A percentile compares a stretch with the other conserved stretches of the same genome.
These are phyloP conservation scores for Babesia microti DNA, from an alignment of 169 alveolate genomes.

Conservation along the genomic window DNA sequence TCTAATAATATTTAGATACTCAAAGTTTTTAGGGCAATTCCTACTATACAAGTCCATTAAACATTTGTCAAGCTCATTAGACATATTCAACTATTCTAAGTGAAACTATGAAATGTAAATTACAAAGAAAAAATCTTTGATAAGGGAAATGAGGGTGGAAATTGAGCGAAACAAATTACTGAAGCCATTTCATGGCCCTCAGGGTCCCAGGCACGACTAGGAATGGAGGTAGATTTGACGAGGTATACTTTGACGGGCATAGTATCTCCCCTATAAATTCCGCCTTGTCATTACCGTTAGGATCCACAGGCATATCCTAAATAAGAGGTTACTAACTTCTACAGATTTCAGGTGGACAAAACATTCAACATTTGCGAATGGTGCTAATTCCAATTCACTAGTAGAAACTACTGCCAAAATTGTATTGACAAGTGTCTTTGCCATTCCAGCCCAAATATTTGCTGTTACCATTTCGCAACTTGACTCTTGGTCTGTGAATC, in stretches of 20 bases:
- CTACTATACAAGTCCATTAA: too few relatives aligned
- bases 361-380: constrained; percentile 38
- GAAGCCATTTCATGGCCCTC: constrained; percentile 34
- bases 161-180: too few relatives aligned
- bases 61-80: too few relatives aligned
- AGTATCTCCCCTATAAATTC: constrained; percentile 22
- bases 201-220: constrained; percentile 48
- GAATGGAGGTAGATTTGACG: constrained; percentile 49
- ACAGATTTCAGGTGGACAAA: constrained; percentile 35
- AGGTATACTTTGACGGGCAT: constrained; percentile 47
- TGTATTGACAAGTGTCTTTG: constrained; percentile 30
- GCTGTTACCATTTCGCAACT: constrained; percentile 10
- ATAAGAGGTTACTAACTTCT: constrained; percentile 23
- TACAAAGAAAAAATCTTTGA: too few relatives aligned
- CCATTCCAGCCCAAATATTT: constrained; percentile 40
- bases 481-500: neutral
- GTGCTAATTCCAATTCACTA: constrained; percentile 21
- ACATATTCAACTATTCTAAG: too few relatives aligned
- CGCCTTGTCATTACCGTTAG: constrained; percentile 3
- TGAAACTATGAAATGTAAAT: too few relatives aligned
- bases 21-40: constrained; percentile 7
- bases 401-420: constrained; percentile 50
- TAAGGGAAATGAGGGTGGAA: too few relatives aligned
- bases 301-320: neutral
- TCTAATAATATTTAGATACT: constrained; percentile 1